Evolutionary conservation across 2,329 filamentous ascomycete genomes (phyloP).

Genomic region (Ophiostoma sp.): DNA sequence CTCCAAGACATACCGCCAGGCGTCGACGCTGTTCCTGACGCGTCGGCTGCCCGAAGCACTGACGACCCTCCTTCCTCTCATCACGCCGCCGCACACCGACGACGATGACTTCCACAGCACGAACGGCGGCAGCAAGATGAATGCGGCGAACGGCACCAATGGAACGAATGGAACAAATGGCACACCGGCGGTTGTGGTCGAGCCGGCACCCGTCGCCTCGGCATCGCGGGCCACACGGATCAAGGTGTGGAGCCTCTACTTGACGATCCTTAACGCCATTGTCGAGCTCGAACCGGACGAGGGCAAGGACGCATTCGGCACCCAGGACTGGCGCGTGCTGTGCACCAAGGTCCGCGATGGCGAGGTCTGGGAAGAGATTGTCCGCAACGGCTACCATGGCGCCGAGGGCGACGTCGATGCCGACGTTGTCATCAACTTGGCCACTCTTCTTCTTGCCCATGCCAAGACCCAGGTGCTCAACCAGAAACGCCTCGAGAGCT

Average conservation of each 20-base stretch:
- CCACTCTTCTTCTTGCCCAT: slow-evolving; percentile 87
- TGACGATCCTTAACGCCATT: slow-evolving; percentile 89
- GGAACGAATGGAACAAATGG: background rate
- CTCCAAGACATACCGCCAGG: slow-evolving; percentile 90
- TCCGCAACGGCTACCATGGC: slow-evolving; percentile 82
- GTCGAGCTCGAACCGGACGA: slow-evolving; percentile 87
- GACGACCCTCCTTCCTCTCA: slow-evolving; percentile 78
- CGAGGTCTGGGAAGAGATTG: slow-evolving; percentile 91
- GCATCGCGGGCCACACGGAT: slow-evolving; percentile 81
- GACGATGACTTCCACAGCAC: slow-evolving; percentile 37
- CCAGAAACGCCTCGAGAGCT: slow-evolving; percentile 84
- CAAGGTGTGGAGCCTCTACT: slow-evolving; percentile 96
- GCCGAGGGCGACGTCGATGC: slow-evolving; percentile 88
- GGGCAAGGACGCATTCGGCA: slow-evolving; percentile 84
- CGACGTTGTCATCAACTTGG: slow-evolving; percentile 90
- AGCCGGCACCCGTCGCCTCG: slow-evolving; percentile 72
- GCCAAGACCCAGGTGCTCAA: slow-evolving; percentile 80
- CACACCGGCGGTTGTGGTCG: slow-evolving; percentile 46
- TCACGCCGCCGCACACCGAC: slow-evolving; percentile 58
- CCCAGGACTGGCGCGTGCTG: slow-evolving; percentile 78
- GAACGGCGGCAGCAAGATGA: background rate
- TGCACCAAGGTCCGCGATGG: slow-evolving; percentile 85
- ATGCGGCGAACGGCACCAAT: background rate
- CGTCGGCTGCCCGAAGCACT: slow-evolving; percentile 88
- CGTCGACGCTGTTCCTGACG: slow-evolving; percentile 91